Evolutionary conservation across 768 basidiomycete genomes (phyloP), one percentile per base, ranked within the genome.

Genomic region (Phlebiopsis flavidoalba): DNA sequence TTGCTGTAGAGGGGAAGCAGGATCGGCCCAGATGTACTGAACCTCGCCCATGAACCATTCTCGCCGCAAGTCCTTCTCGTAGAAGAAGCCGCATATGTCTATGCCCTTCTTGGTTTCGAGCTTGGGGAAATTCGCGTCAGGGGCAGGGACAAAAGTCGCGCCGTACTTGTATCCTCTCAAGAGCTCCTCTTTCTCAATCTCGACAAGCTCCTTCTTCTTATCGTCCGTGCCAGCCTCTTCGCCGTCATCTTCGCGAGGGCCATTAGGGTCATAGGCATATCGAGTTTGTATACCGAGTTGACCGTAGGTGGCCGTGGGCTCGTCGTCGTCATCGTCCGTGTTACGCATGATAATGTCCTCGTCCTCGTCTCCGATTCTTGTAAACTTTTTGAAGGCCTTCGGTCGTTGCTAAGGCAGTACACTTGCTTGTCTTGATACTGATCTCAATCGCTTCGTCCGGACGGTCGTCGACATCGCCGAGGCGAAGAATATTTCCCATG

Each of bases 111-210:
- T 81, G 0, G 93, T 91, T n/a, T 77, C 74, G 43, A 97, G 75
- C 63, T 77, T 81, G 33, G 83, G 83, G 66, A 94, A 96, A 57
- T 87, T 85, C n/a, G 86, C 91, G 55, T 93, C 91, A 1, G 91
- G 89, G 72, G 88, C 88, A 0, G 92, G 93, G 2, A 85, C 89
- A 72, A 93, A 95, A 0, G 91, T 89, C 1, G 92, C 82, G 19
- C 95, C 95, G 67, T 97, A 96, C 74, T 91, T 90, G 78, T 90
- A 95, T 1, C 92, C 93, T 64, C 80, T 76, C 22, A 92, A 78
- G 8, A 95, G 83, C 40, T 93, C 82, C 65, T 92, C 89, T 72
- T 88, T 89, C 69, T 91, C 87, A 6, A 91, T 82, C 17, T 57
- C 57, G 5, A 46, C 59, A 15, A 70, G 71, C 10, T 74, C 72